Evolutionary conservation across 1,139 yeast species (phyloP), one percentile per base, ranked within the genome.

Genomic region (Hemisphaericaspora subhashii): DNA sequence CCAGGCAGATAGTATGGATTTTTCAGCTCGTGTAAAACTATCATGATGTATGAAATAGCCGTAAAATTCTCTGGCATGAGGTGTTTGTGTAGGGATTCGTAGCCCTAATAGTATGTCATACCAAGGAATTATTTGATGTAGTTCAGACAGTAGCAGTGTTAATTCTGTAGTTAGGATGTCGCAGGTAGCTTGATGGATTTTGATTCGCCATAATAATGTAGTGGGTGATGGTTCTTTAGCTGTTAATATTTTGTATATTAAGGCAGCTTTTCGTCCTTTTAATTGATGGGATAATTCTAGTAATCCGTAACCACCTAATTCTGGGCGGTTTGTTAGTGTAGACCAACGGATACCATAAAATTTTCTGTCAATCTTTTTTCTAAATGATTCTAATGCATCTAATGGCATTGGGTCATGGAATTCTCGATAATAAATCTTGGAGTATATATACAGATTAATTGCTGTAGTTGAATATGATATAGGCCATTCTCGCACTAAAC

Each of bases 401-500:
- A 7, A 5, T 10, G 26, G 26, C 8, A 23, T 23, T 23, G 26
- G 26, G n/a, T 23, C 12, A 12, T 28, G 31, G 3, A 28, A 18
- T 7, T 28, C 31, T 28, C 20, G 11, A 12, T 16, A 28, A 16
- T 28, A 28, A 4, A 28, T 16, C 14, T 16, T 28, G 7, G 31
- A 28, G 12, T 8, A 11, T 16, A 28, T 28, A 28, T 28, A 15
- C 31, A 28, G 31, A 16, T 28, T 28, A 22, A 17, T 28, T 16
- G 31, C 31, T n/a, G 22, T 12, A 5, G 21, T 16, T 10, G 31
- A 16, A 12, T 28, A 28, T 16, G 31, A 7, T 8, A 17, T 16
- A 2, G 31, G 31, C 31, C 31, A 28, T 10, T 28, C 31, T 18
- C 14, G 9, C 6, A 28, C 12, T 6, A 28, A n/a, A 15, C 22